These are phyloP conservation scores for Terfezia claveryi DNA, from an alignment of 495 filamentous ascomycete genomes.

Conservation along the genomic window DNA sequence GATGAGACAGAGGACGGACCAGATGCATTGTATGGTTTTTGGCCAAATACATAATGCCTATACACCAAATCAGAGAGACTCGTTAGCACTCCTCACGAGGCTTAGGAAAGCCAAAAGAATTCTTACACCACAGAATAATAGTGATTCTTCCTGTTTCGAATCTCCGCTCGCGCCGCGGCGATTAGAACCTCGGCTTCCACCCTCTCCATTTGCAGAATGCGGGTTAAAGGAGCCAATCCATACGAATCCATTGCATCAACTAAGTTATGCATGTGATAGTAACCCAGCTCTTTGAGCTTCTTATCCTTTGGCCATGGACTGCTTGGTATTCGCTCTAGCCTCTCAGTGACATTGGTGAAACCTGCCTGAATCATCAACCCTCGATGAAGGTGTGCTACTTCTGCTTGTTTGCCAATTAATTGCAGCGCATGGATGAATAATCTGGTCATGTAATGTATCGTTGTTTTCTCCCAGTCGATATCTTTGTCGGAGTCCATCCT, in stretches of 20 bases:
- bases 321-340: constrained; percentile 18
- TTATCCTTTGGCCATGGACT: constrained; percentile 29
- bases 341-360: constrained; percentile 27
- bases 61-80: no score
- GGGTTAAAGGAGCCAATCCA: neutral
- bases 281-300: constrained; percentile 28
- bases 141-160: neutral
- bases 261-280: neutral
- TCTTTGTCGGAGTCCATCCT: neutral
- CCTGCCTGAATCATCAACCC: constrained; percentile 24
- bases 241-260: neutral
- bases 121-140: neutral
- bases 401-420: neutral
- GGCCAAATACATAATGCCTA: neutral
- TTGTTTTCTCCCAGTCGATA: neutral
- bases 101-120: neutral
- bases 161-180: constrained; percentile 12
- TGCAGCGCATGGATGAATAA: neutral
- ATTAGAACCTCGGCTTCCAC: neutral
- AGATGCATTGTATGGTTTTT: neutral
- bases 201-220: neutral
- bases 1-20: no score
- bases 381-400: neutral
- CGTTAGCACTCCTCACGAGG: no score
- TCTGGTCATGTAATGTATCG: no score